These are phyloP conservation scores for Ceratocystiopsis minuta DNA, from an alignment of 2,329 filamentous ascomycete genomes.

Conservation along the genomic window DNA sequence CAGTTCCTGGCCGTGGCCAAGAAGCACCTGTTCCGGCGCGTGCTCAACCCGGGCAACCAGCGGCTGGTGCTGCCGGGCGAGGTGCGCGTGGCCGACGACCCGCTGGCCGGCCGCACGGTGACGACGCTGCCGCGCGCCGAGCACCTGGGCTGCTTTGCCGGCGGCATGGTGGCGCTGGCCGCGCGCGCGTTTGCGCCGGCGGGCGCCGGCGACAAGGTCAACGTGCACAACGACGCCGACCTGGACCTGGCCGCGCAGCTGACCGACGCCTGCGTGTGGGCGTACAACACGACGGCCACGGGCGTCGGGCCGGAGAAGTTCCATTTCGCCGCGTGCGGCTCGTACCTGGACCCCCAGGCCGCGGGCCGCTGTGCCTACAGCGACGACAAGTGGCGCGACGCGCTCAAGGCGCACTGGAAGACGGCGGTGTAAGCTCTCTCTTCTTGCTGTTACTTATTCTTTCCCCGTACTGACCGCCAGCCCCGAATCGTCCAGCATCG, in stretches of 20 bases:
- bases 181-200: slow-evolving; percentile 33
- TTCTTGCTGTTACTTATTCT: neutral
- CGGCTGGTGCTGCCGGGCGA: slow-evolving; percentile 32
- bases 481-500: neutral
- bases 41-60: slow-evolving; percentile 18
- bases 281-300: slow-evolving; percentile 36
- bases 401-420: slow-evolving; percentile 9
- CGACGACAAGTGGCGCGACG: slow-evolving; percentile 12
- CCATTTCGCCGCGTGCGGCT: slow-evolving; percentile 23
- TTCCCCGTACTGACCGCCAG: neutral
- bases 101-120: slow-evolving; percentile 10
- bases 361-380: slow-evolving; percentile 11
- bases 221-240: slow-evolving; percentile 28
- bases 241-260: slow-evolving; percentile 38
- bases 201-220: slow-evolving; percentile 18
- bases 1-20: slow-evolving; percentile 17
- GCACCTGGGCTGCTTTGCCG: slow-evolving; percentile 44
- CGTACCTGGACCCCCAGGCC: slow-evolving; percentile 8
- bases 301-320: slow-evolving; percentile 47
- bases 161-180: slow-evolving; percentile 47
- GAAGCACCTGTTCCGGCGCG: slow-evolving; percentile 22
- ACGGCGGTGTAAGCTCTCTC: neutral
- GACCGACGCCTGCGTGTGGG: slow-evolving; percentile 47
- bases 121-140: slow-evolving; percentile 22
- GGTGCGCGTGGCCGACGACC: slow-evolving; percentile 14